Percentiles rank a stretch among this genome's conserved stretches.
phyloP scores from a whole-genome alignment of 768 basidiomycete genomes.

The Cystobasidium tubakii region DNA sequence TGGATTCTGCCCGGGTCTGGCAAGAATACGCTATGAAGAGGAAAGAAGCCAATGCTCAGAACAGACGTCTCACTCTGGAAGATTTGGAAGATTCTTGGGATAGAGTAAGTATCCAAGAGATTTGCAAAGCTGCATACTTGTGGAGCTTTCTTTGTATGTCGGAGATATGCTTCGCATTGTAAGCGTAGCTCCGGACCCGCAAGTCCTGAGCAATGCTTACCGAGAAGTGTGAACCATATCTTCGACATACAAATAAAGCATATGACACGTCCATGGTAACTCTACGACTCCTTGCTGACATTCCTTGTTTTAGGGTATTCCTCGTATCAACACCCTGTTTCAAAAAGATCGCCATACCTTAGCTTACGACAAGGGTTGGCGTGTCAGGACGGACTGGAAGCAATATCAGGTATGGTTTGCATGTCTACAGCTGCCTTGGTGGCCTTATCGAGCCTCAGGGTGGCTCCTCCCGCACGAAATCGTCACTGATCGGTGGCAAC shows the following conservation, averaged over 20 bases:
- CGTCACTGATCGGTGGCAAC: background rate
- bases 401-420: conserved; percentile 69
- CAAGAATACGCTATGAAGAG: conserved; percentile 99
- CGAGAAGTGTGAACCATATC: background rate
- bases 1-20: conserved; percentile 98
- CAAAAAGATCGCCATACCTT: conserved; percentile 59
- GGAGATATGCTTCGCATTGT: too few species aligned
- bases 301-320: conserved; percentile 82
- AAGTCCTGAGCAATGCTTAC: background rate
- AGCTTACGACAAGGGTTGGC: conserved; percentile 98
- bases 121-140: too few species aligned
- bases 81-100: conserved; percentile 99
- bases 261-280: too few species aligned
- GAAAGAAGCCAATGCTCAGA: conserved; percentile 98
- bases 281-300: too few species aligned
- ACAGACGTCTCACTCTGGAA: conserved; percentile 90
- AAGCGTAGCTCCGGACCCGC: too few species aligned
- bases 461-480: background rate
- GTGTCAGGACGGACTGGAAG: conserved; percentile 95
- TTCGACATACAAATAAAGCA: too few species aligned
- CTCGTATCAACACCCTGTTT: conserved; percentile 97
- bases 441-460: too few species aligned
- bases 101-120: conserved; percentile 50
- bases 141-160: too few species aligned
- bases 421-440: too few species aligned